phyloP scores from a whole-genome alignment of 2,329 filamentous ascomycete species.

The Chaetomium globosum region DNA sequence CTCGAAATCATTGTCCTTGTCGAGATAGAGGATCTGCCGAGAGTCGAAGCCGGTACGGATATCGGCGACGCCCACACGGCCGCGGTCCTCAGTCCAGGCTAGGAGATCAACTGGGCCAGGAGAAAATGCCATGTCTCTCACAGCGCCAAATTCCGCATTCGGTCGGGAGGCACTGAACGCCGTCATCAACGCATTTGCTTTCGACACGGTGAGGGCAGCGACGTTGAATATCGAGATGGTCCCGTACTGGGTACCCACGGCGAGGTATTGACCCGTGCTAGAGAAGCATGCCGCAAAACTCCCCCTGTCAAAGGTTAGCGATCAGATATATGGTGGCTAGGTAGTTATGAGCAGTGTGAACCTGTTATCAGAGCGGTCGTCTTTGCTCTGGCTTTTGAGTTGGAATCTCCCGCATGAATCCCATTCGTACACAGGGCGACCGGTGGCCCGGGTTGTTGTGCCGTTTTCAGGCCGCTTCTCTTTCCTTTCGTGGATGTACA shows the following conservation, averaged over 20 bases:
- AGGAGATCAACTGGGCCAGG: slow-evolving; percentile 87
- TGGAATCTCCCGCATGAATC: slow-evolving; percentile 54
- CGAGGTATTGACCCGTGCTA: slow-evolving; percentile 68
- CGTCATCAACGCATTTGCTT: slow-evolving; percentile 66
- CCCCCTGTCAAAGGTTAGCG: slow-evolving; percentile 51
- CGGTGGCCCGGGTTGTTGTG: slow-evolving; percentile 35
- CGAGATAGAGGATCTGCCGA: slow-evolving; percentile 69
- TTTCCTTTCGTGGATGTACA: slow-evolving; percentile 75
- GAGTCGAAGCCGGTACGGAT: slow-evolving; percentile 66
- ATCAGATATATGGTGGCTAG: neutral
- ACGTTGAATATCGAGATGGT: slow-evolving; percentile 75
- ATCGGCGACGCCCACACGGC: slow-evolving; percentile 73
- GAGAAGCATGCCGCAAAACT: slow-evolving; percentile 82
- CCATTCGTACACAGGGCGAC: slow-evolving; percentile 52
- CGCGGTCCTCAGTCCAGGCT: slow-evolving; percentile 90
- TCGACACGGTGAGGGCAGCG: slow-evolving; percentile 48
- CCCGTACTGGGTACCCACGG: slow-evolving; percentile 78
- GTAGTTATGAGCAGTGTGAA: slow-evolving; percentile 11
- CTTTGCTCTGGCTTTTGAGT: slow-evolving; percentile 59
- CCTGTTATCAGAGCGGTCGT: slow-evolving; percentile 58
- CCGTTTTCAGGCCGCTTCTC: slow-evolving; percentile 42
- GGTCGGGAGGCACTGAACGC: slow-evolving; percentile 78
- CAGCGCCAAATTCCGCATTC: slow-evolving; percentile 70
- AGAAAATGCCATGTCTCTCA: slow-evolving; percentile 89
- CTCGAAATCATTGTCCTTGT: slow-evolving; percentile 59